phyloP scores from a whole-genome alignment of 108 stramenopile genomes.

The Thalassiosira profunda region DNA sequence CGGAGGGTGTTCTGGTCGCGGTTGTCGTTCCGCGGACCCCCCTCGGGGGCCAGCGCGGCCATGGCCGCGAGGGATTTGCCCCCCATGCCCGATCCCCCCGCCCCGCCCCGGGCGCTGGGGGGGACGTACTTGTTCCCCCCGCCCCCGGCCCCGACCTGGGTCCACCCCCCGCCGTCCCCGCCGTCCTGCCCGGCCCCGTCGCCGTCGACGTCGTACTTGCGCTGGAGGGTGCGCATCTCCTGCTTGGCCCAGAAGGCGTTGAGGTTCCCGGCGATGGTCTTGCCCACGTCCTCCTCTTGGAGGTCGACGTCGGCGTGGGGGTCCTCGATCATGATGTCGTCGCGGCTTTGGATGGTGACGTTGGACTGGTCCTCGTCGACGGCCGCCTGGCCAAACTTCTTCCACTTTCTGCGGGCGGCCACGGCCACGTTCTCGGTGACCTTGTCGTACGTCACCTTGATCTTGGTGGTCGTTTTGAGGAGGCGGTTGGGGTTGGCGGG shows the following conservation, averaged over 20 bases:
- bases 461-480: constrained; percentile 81
- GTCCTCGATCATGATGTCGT: constrained; percentile 88
- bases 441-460: constrained; percentile 60
- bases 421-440: constrained; percentile 70
- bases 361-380: constrained; percentile 68
- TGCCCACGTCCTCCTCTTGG: constrained; percentile 85
- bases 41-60: constrained; percentile 34
- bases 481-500: constrained; percentile 72
- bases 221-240: constrained; percentile 80
- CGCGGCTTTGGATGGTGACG: constrained; percentile 82
- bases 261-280: constrained; percentile 82
- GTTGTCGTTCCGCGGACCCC: constrained; percentile 48
- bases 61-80: constrained; percentile 63
- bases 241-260: constrained; percentile 94
- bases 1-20: constrained; percentile 97
- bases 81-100: constrained; percentile 51
- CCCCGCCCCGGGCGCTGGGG: constrained; percentile 61
- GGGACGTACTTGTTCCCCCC: constrained; percentile 81
- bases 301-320: constrained; percentile 89
- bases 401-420: constrained; percentile 77
- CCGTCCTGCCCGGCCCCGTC: constrained; percentile 46
- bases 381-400: constrained; percentile 84
- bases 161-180: constrained; percentile 77
- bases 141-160: constrained; percentile 62
- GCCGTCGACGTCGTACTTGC: constrained; percentile 89